phyloP scores from a whole-genome alignment of 2,329 filamentous ascomycete species.

The Penicillium sp. region DNA sequence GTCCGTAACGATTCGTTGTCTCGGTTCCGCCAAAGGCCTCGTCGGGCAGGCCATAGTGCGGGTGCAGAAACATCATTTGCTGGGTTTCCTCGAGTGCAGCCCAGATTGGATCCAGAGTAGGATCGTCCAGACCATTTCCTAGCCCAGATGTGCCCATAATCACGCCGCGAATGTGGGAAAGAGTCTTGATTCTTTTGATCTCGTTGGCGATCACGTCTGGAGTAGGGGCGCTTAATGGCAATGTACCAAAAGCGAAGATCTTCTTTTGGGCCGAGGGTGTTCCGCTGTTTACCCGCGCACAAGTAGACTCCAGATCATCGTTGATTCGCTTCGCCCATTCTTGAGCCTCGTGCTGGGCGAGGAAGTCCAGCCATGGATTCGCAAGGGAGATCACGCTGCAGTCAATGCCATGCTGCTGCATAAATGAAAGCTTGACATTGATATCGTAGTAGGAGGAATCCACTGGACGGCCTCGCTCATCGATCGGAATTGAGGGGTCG shows the following conservation, averaged over 20 bases:
- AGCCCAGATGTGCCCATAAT: slow-evolving; percentile 84
- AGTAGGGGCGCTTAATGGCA: slow-evolving; percentile 70
- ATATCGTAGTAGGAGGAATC: slow-evolving; percentile 82
- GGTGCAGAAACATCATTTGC: slow-evolving; percentile 78
- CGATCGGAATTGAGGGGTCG: slow-evolving; percentile 37
- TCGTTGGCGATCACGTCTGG: slow-evolving; percentile 60
- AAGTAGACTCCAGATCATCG: slow-evolving; percentile 72
- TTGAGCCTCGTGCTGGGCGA: slow-evolving; percentile 61
- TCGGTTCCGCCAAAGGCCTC: slow-evolving; percentile 78
- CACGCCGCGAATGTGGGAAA: slow-evolving; percentile 75
- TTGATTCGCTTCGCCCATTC: slow-evolving; percentile 69
- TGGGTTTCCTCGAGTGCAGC: slow-evolving; percentile 62
- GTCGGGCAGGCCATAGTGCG: slow-evolving; percentile 83
- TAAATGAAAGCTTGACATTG: slow-evolving; percentile 76
- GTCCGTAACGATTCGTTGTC: slow-evolving; percentile 70
- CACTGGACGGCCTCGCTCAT: slow-evolving; percentile 70
- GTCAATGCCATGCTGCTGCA: slow-evolving; percentile 79
- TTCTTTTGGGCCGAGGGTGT: slow-evolving; percentile 46
- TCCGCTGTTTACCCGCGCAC: slow-evolving; percentile 47
- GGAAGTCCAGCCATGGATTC: slow-evolving; percentile 92
- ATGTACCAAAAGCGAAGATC: slow-evolving; percentile 77
- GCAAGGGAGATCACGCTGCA: slow-evolving; percentile 84
- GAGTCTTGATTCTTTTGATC: slow-evolving; percentile 59
- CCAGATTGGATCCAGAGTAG: slow-evolving; percentile 69
- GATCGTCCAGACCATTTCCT: slow-evolving; percentile 77